These are phyloP conservation scores for Gonapodya sp. DNA, from an alignment of 192 early-diverging fungal species.

Conservation along the genomic window DNA sequence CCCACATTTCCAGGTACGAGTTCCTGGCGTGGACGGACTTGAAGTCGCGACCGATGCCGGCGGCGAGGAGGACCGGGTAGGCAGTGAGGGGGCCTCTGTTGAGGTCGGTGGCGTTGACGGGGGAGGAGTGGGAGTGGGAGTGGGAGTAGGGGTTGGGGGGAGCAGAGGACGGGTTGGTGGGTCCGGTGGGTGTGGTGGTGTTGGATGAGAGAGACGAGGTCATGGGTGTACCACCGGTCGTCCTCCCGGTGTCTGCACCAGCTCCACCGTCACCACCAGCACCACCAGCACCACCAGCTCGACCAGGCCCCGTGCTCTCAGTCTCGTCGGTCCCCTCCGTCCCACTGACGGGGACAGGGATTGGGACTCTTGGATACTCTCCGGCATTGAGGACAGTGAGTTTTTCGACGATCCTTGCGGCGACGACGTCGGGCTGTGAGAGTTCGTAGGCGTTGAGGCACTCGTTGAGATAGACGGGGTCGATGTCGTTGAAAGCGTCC, in stretches of 20 bases:
- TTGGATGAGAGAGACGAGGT: too few relatives aligned
- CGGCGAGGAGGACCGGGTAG: not conserved
- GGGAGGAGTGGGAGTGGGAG: too few relatives aligned
- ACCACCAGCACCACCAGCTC: too few relatives aligned
- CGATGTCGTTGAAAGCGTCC: not conserved
- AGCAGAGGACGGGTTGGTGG: too few relatives aligned
- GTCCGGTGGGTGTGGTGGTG: too few relatives aligned
- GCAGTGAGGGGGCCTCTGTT: not conserved
- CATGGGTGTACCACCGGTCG: too few relatives aligned
- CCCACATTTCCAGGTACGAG: not conserved
- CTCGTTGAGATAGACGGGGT: not conserved
- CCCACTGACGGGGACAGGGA: too few relatives aligned
- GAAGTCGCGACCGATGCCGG: not conserved
- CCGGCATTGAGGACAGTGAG: not conserved
- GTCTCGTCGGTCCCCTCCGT: too few relatives aligned
- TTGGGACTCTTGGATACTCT: conserved; percentile 1
- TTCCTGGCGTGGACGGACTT: not conserved
- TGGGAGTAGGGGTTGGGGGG: too few relatives aligned
- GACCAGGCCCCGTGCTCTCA: too few relatives aligned
- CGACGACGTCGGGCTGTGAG: not conserved
- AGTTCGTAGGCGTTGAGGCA: not conserved
- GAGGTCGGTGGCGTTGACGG: not conserved
- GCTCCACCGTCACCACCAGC: too few relatives aligned
- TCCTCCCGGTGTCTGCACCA: too few relatives aligned
- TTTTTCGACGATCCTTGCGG: not conserved